Evolutionary conservation across 257 asterid genomes (phyloP), one percentile per base, ranked within the genome.

Genomic region (Petrea volubilis): DNA sequence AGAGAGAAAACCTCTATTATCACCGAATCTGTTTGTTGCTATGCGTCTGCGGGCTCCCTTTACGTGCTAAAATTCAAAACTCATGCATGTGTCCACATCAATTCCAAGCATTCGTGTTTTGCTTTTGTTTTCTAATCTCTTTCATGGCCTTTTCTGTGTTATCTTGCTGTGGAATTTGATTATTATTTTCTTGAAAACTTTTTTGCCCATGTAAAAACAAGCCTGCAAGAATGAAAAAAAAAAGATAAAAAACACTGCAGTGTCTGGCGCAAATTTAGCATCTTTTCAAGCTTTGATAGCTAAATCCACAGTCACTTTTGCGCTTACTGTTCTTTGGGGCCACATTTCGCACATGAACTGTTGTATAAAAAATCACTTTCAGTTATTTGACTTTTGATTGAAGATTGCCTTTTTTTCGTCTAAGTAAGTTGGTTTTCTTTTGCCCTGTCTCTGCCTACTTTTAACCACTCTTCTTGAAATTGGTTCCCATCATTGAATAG

Each of bases 271-370:
- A 70, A 80, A 61, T 76, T 78, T 62, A 71, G 82, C 74, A 50
- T 71, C 76, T 71, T 79, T 78, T 78, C 64, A 11, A 53, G 4
- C 41, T 34, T 40, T 15, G 33, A 57, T 63, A 17, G 34, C 67
- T 67, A 64, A 47, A 77, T 56, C 53, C 75, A 70, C 68, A 43
- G n/a, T 31, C 43, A 53, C 50, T 49, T 70, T 65, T 56, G 15
- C 31, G n/a, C 60, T 62, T 64, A 47, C 82, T 40, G 40, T 69
- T 70, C 7, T 12, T 60, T 40, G 41, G 66, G 47, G 18, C 77
- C 87, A 78, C 85, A 77, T 68, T 81, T 81, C 76, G 72, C 71
- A 49, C 82, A 66, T 77, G 87, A 77, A 60, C 75, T 76, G 49
- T 65, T 55, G 15, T 62, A 58, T 61, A 27, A 46, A n/a, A 55